These are phyloP conservation scores for Basipetospora chlamydospora DNA, from an alignment of 2,329 filamentous ascomycete species.

Conservation along the genomic window DNA sequence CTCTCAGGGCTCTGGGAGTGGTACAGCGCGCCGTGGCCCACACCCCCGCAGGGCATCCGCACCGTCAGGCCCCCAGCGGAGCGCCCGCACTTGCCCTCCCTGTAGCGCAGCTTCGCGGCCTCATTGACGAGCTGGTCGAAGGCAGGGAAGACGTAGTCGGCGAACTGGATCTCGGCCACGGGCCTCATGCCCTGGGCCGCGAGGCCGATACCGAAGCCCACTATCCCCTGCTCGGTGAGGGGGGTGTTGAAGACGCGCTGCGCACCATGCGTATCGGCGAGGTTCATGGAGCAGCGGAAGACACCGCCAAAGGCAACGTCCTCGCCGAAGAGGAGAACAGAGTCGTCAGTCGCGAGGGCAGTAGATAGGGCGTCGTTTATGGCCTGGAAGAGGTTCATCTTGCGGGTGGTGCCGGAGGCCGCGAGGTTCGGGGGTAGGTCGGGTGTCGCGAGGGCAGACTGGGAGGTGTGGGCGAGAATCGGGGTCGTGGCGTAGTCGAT, in stretches of 20 bases:
- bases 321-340: conserved; percentile 84
- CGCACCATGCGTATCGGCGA: conserved; percentile 73
- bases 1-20: conserved; percentile 84
- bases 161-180: conserved; percentile 89
- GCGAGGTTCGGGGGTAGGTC: conserved; percentile 52
- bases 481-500: conserved; percentile 76
- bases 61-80: conserved; percentile 69
- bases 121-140: conserved; percentile 94
- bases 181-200: conserved; percentile 87
- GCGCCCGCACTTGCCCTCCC: conserved; percentile 44
- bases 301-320: conserved; percentile 96
- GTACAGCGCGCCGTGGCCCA: conserved; percentile 78
- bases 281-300: conserved; percentile 84
- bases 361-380: conserved; percentile 81
- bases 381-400: conserved; percentile 86
- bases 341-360: conserved; percentile 69
- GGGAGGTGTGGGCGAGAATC: conserved; percentile 66
- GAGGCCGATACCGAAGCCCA: conserved; percentile 83
- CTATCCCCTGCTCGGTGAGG: conserved; percentile 82
- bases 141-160: conserved; percentile 84
- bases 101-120: conserved; percentile 74
- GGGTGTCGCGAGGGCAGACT: conserved; percentile 52
- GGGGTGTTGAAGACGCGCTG: conserved; percentile 95
- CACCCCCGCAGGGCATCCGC: conserved; percentile 78
- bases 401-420: conserved; percentile 58